Percentiles rank a stretch among this genome's conserved stretches.
These are phyloP conservation scores for Leishmania amazonensis DNA, from an alignment of 208 protist genomes.

Conservation along the genomic window DNA sequence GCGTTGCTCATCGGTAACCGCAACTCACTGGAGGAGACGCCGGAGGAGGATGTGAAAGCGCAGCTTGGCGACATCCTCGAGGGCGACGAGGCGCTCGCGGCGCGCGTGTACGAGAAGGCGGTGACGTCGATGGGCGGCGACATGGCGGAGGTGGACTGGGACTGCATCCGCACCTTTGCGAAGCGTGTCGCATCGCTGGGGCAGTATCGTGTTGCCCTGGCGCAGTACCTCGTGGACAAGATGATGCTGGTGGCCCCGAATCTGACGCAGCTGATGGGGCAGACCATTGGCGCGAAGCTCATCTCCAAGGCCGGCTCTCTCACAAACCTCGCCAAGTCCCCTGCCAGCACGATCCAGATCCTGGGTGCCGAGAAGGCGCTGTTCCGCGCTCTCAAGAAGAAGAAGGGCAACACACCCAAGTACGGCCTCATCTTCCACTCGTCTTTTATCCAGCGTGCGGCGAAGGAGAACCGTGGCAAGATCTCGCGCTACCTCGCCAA, in stretches of 20 bases:
- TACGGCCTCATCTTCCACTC: conserved; percentile 99
- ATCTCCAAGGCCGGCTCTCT: conserved; percentile 99
- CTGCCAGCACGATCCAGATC: conserved; percentile 99
- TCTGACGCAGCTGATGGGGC: conserved; percentile 97
- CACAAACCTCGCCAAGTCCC: conserved; percentile 98
- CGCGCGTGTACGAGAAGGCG: conserved; percentile 92
- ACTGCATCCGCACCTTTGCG: conserved; percentile 95
- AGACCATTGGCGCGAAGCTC: conserved; percentile 98
- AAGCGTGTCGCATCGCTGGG: conserved; percentile 94
- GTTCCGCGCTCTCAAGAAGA: conserved; percentile 99
- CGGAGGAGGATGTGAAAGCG: conserved; percentile 68
- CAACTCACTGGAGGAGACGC: conserved; percentile 70
- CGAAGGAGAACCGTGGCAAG: conserved; percentile 98
- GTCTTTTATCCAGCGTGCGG: conserved; percentile 96
- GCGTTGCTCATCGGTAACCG: conserved; percentile 91
- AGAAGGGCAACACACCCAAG: conserved; percentile 99
- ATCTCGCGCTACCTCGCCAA: conserved; percentile 99
- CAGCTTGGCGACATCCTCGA: conserved; percentile 86
- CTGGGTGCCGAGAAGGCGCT: conserved; percentile 99
- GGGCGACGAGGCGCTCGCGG: conserved; percentile 78
- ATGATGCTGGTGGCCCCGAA: conserved; percentile 98
- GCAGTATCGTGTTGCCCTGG: conserved; percentile 91
- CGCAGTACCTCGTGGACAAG: conserved; percentile 97
- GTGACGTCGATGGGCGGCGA: conserved; percentile 97
- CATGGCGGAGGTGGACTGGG: conserved; percentile 97